Evolutionary conservation across 768 basidiomycete species (phyloP), one percentile per base, ranked within the genome.

Genomic region (Phlebiopsis flavidoalba): DNA sequence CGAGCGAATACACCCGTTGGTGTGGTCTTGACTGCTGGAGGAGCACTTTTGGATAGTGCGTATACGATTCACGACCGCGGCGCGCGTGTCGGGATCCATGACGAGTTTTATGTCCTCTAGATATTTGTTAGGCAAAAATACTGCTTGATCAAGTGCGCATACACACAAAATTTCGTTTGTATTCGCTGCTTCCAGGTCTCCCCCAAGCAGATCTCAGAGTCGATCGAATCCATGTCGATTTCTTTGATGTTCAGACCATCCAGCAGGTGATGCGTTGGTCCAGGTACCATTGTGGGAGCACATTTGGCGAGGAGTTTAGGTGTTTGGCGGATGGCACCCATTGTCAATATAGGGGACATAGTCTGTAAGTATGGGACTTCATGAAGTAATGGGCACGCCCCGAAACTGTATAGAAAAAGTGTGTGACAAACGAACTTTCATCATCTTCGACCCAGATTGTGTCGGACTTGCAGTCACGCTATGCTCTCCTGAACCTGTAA

Each of bases 301-400:
- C 57, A 48, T 17, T 33, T 58, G 63, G 64, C 22, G 6, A 36
- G 35, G 24, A 55, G 11, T 21, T 45, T 58, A 50, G 81, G 83
- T 8, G 83, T 84, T 65, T 79, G 74, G n/a, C 71, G 76, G 40
- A 70, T 72, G 3, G 85, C 78, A 15, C 74, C 73, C 37, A 74
- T 72, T 48, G 84, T 80, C 19, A 84, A 63, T 12, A 82, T 65
- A 11, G 82, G 79, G 10, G 76, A 73, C 60, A 81, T 67, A 5
- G 75, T 79, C 58, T 77, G 74, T 54, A 47, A 7, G 48, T 14
- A 37, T 53, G 56, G 8, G 26, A 4, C 1, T 21, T 43, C 60
- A 48, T 61, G 53, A 31, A 8, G 21, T 24, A 52, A 56, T 5
- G 61, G 62, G 11, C 7, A n/a, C 35, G 33, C 17, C n/a, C n/a